A percentile compares a stretch with the other conserved stretches of the same genome.
Conservation (phyloP, 345 rosid genomes). For the Kandelia obovata region DNA sequence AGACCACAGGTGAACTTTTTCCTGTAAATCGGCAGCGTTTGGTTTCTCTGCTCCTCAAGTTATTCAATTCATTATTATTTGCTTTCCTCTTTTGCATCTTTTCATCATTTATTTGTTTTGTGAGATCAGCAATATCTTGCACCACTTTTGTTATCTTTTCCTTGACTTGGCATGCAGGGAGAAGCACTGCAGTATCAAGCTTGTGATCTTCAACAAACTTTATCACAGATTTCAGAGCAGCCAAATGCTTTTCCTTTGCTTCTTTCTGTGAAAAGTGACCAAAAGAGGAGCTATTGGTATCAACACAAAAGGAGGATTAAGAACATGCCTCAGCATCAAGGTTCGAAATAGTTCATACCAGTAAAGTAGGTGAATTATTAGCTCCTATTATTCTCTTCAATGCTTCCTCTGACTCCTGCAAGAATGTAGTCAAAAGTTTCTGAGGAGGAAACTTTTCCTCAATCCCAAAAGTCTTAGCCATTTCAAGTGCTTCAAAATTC, state of each 20-base stretch:
- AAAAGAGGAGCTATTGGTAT: conserved; percentile 1
- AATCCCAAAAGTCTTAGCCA: conserved; percentile 46
- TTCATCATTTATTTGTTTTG: conserved; percentile 34
- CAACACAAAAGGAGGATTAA: background rate
- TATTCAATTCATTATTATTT: conserved; percentile 34
- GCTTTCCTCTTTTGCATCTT: conserved; percentile 40
- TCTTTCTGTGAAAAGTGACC: conserved; percentile 41
- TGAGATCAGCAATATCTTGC: conserved; percentile 45
- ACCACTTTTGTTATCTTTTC: conserved; percentile 48
- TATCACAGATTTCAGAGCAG: conserved; percentile 41
- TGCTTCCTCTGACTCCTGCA: conserved; percentile 48
- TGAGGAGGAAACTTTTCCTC: conserved; percentile 56
- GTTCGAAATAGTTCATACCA: conserved; percentile 31
- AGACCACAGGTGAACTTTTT: conserved; percentile 32
- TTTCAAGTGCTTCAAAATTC: conserved; percentile 61
- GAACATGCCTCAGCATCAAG: conserved; percentile 3
- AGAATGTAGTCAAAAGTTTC: conserved; percentile 42
- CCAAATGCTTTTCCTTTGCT: conserved; percentile 46
- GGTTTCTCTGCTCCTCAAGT: conserved; percentile 35
- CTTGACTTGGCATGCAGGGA: conserved; percentile 53
- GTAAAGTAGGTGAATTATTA: conserved; percentile 26
- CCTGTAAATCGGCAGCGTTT: conserved; percentile 45
- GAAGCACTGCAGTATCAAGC: conserved; percentile 43
- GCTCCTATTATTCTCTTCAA: conserved; percentile 39
- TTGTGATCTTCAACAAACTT: conserved; percentile 53